These are phyloP conservation scores for Pestalotiopsis sp. DNA, from an alignment of 2,329 filamentous ascomycete species.

Conservation along the genomic window DNA sequence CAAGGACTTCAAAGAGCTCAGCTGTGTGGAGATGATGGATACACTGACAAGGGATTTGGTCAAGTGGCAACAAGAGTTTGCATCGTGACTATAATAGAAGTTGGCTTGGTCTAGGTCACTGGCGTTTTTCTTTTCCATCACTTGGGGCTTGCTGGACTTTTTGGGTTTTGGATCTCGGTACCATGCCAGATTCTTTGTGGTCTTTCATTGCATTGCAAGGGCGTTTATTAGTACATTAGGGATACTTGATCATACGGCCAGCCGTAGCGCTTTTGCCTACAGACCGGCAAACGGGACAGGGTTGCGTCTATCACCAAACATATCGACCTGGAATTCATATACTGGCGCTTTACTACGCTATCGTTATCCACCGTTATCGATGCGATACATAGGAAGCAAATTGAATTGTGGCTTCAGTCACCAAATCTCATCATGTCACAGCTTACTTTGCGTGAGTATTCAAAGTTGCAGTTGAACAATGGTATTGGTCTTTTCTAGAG, in stretches of 20 bases:
- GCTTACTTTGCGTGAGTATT: too few relatives aligned
- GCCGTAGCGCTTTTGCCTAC: slow-evolving; percentile 18
- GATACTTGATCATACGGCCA: slow-evolving; percentile 18
- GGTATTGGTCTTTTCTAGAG: too few relatives aligned
- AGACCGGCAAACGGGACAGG: background rate
- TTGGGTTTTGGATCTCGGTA: slow-evolving; percentile 11
- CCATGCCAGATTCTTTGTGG: slow-evolving; percentile 12
- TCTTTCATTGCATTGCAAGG: background rate
- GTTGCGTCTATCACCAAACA: background rate
- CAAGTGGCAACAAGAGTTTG: slow-evolving; percentile 79
- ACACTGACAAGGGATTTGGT: slow-evolving; percentile 76
- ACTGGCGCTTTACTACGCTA: too few relatives aligned
- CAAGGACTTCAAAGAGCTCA: slow-evolving; percentile 72
- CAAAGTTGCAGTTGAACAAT: too few relatives aligned
- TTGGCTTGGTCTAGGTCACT: background rate
- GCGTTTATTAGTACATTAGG: slow-evolving; percentile 18
- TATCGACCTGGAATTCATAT: background rate
- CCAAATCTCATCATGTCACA: too few relatives aligned
- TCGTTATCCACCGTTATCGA: too few relatives aligned
- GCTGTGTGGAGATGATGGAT: slow-evolving; percentile 89
- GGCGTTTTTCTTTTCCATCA: background rate
- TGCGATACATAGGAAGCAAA: too few relatives aligned
- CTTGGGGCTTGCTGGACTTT: background rate
- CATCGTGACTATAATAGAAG: slow-evolving; percentile 16
- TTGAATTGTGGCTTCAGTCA: too few relatives aligned